phyloP scores from a whole-genome alignment of 1,284 basidiomycete species.

The Trichosporon coremiiforme region DNA sequence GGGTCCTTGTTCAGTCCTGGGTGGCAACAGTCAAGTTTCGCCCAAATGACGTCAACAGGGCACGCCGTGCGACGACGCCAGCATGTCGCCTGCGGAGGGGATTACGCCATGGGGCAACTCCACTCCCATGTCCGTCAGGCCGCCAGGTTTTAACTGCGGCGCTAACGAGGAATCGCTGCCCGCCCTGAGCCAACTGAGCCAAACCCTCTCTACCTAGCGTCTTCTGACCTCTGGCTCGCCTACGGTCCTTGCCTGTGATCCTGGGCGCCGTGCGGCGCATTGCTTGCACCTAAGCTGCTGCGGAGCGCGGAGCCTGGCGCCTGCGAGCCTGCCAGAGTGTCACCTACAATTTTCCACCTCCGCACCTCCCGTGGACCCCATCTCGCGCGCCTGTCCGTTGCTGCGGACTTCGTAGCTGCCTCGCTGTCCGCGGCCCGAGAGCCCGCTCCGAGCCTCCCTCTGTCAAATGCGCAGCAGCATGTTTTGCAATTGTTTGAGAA shows the following conservation, averaged over 20 bases:
- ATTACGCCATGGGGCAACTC: constrained; percentile 9
- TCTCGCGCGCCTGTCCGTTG: not conserved
- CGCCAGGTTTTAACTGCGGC: constrained; percentile 11
- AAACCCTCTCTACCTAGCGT: not conserved
- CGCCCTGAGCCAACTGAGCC: constrained; percentile 13
- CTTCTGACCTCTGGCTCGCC: not conserved
- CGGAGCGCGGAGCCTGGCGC: not conserved
- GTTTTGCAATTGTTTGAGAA: constrained; percentile 4
- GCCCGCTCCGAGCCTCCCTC: not conserved
- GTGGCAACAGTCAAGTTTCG: constrained; percentile 5
- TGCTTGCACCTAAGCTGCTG: not conserved
- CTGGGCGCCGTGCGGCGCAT: not conserved
- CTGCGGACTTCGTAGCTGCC: not conserved
- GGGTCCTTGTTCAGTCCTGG: not conserved
- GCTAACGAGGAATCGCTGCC: constrained; percentile 2
- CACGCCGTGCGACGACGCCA: not conserved
- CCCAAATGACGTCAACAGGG: constrained; percentile 6
- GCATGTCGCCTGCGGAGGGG: not conserved
- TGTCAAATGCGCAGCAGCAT: not conserved
- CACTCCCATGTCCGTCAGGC: not conserved
- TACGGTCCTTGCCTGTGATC: not conserved
- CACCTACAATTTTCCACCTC: not conserved
- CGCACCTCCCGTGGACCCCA: not conserved
- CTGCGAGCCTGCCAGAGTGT: not conserved
- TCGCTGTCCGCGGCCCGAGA: constrained; percentile 10